A percentile compares a stretch with the other conserved stretches of the same genome.
phyloP scores from a whole-genome alignment of 176 grass and related monocot species.

The Rhynchospora pubera region DNA sequence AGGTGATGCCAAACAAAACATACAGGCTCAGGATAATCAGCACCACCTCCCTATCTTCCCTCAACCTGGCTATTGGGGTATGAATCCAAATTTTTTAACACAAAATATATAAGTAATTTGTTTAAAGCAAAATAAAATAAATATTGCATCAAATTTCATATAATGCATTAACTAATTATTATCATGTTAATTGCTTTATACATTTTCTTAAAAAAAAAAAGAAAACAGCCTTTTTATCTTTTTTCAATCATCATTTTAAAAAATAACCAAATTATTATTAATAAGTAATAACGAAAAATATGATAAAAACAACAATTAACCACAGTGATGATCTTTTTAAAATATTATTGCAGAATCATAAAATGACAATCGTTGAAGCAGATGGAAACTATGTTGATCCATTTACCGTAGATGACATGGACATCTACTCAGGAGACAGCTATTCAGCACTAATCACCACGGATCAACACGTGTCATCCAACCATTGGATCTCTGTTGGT shows the following conservation, averaged over 20 bases:
- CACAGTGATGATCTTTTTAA: not conserved
- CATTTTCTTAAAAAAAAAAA: not conserved
- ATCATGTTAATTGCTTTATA: not conserved
- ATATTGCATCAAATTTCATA: not conserved
- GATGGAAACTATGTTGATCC: slow-evolving; percentile 82
- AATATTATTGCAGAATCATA: slow-evolving; percentile 44
- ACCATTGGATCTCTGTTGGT: slow-evolving; percentile 69
- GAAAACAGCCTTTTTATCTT: not conserved
- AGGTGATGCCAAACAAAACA: slow-evolving; percentile 51
- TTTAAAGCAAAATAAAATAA: not conserved
- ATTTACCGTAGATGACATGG: slow-evolving; percentile 66
- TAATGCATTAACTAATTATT: not conserved
- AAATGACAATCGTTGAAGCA: slow-evolving; percentile 78
- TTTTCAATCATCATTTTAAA: not conserved
- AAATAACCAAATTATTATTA: not conserved
- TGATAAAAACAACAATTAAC: not conserved
- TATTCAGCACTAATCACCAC: slow-evolving; percentile 73
- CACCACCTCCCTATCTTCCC: slow-evolving; percentile 75
- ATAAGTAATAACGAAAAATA: not conserved
- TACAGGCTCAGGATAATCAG: slow-evolving; percentile 74
- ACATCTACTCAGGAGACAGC: slow-evolving; percentile 91
- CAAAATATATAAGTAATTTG: too few relatives aligned
- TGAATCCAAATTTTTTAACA: not conserved
- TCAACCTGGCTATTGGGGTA: slow-evolving; percentile 69
- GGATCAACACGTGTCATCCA: slow-evolving; percentile 53